Evolutionary conservation across 805 yeast species (phyloP).

Genomic region (Candida xiaguanensis): DNA sequence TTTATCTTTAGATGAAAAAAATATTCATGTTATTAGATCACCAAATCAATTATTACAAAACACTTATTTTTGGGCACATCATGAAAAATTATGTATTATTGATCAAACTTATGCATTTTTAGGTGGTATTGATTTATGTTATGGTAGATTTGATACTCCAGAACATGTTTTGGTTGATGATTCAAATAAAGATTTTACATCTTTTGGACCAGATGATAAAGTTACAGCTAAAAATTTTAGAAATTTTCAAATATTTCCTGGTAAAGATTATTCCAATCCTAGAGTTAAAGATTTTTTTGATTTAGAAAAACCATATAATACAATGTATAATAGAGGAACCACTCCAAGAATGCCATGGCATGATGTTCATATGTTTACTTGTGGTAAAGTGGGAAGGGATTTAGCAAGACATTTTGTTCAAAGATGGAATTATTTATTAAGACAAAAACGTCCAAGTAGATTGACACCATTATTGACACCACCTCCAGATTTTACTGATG

Average conservation of each 20-base stretch:
- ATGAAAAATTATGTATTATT: slow-evolving; percentile 82
- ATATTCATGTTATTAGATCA: slow-evolving; percentile 86
- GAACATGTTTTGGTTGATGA: slow-evolving; percentile 91
- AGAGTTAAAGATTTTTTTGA: slow-evolving; percentile 82
- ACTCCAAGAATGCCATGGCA: slow-evolving; percentile 99
- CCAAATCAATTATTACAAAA: slow-evolving; percentile 93
- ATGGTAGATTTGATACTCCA: slow-evolving; percentile 94
- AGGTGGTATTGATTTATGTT: slow-evolving; percentile 96
- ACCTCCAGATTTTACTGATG: slow-evolving; percentile 78
- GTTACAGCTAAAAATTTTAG: slow-evolving; percentile 39
- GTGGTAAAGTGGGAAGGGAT: slow-evolving; percentile 94
- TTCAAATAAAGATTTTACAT: slow-evolving; percentile 31
- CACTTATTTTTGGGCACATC: slow-evolving; percentile 98
- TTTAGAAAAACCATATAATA: slow-evolving; percentile 82
- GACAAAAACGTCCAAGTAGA: slow-evolving; percentile 93
- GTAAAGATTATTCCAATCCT: slow-evolving; percentile 96
- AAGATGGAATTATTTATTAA: slow-evolving; percentile 90
- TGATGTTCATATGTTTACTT: slow-evolving; percentile 93
- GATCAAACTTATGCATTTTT: slow-evolving; percentile 87
- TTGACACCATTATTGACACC: slow-evolving; percentile 90
- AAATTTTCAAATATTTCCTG: slow-evolving; percentile 76
- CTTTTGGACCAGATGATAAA: slow-evolving; percentile 26
- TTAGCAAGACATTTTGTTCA: slow-evolving; percentile 92
- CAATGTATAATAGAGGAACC: slow-evolving; percentile 78
- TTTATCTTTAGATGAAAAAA: slow-evolving; percentile 72